A percentile compares a stretch with the other conserved stretches of the same genome.
phyloP scores from a whole-genome alignment of 148 eudicot species.

The Rhododendron williamsianum region DNA sequence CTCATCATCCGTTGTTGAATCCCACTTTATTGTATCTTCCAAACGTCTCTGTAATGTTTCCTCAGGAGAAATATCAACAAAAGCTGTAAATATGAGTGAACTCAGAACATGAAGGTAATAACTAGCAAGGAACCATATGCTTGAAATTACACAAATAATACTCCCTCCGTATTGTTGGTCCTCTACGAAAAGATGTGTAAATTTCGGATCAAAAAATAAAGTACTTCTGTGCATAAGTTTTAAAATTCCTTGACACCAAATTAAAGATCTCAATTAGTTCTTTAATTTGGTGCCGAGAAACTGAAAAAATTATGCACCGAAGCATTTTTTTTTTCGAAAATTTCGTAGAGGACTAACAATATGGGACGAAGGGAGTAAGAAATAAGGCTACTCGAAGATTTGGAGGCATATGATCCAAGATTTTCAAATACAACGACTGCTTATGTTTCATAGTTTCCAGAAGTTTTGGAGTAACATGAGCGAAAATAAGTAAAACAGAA shows the following conservation, averaged over 20 bases:
- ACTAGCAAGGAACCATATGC: not conserved
- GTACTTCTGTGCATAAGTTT: not conserved
- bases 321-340: too few relatives aligned
- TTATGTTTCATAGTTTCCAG: not conserved
- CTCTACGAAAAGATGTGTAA: not conserved
- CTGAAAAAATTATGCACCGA: too few relatives aligned
- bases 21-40: slow-evolving; percentile 39
- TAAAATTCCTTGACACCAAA: not conserved
- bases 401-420: not conserved
- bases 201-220: not conserved
- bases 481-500: not conserved
- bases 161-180: not conserved
- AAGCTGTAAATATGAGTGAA: slow-evolving; percentile 49
- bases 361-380: not conserved
- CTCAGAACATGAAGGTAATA: not conserved
- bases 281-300: not conserved
- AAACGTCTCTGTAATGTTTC: slow-evolving; percentile 54
- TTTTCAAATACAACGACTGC: not conserved
- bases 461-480: not conserved
- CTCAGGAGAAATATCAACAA: slow-evolving; percentile 86
- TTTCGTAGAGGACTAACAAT: not conserved
- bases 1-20: slow-evolving; percentile 35
- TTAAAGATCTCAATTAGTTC: not conserved
- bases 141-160: not conserved
- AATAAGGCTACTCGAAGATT: not conserved